Evolutionary conservation across 2,329 filamentous ascomycete genomes (phyloP).

Genomic region (Sphaerulina musiva): DNA sequence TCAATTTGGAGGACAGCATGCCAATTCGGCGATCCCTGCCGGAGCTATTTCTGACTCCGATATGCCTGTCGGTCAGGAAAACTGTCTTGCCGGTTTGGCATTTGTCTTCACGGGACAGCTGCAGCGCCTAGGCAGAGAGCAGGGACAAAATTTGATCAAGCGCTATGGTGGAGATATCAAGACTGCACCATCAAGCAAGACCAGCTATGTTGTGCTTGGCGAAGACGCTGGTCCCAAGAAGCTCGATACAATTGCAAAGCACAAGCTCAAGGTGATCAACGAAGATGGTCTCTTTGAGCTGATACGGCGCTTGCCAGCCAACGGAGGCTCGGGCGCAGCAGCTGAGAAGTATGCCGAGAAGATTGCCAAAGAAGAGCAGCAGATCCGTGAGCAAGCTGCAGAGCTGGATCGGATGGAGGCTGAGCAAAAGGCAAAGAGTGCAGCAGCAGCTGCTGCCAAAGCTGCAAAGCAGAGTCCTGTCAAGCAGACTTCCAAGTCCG

Average conservation of each 20-base stretch:
- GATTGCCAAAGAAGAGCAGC: conserved; percentile 74
- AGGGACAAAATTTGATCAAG: conserved; percentile 80
- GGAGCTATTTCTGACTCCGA: conserved; percentile 59
- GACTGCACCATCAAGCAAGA: conserved; percentile 79
- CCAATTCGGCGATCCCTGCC: conserved; percentile 51
- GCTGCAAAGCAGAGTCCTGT: conserved; percentile 39
- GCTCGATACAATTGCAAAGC: conserved; percentile 71
- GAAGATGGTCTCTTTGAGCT: conserved; percentile 87
- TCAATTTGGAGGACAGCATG: conserved; percentile 59
- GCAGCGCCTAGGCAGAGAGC: conserved; percentile 71
- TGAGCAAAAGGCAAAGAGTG: conserved; percentile 29
- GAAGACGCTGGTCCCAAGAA: conserved; percentile 90
- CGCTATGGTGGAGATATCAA: conserved; percentile 90
- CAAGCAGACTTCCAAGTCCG: conserved; percentile 36
- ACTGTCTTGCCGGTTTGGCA: conserved; percentile 79
- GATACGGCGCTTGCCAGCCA: conserved; percentile 71
- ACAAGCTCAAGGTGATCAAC: conserved; percentile 83
- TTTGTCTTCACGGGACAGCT: conserved; percentile 96
- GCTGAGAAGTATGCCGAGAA: conserved; percentile 81
- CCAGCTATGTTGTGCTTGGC: conserved; percentile 86
- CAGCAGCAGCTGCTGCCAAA: conserved; percentile 44
- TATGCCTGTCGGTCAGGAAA: conserved; percentile 74
- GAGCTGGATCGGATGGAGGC: conserved; percentile 79
- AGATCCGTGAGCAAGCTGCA: conserved; percentile 69
- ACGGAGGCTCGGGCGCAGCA: conserved; percentile 80